Base-by-base conservation (phyloP, 2,329 filamentous ascomycete genomes). In the Ceratocystis cacaofunesta region DNA sequence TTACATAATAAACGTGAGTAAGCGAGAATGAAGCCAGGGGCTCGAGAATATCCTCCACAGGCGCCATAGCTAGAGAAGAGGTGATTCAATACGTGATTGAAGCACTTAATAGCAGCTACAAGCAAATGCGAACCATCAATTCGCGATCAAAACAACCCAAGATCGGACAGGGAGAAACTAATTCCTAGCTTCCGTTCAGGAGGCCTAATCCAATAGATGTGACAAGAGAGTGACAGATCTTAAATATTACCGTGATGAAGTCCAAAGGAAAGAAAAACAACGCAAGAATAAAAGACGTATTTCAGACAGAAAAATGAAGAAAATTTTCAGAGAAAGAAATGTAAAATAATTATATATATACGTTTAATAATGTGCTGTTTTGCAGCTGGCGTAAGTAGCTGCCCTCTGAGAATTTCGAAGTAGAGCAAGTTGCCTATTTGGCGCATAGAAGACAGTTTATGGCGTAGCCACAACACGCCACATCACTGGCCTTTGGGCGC, bases 1-100 rank as follows among this genome's bases (percentile, higher is more conserved):
- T 52, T 78, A 95, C 92, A 81, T 97, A 97, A 79, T 94, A 90
- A 70, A 97, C 92, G 78, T 97, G 92, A 10, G 94, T 97, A 70
- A 99, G 78, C 63, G 92, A 96, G 68, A 99, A 82, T 28, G 92
- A 97, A 63, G 92, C 90, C 66, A 97, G 79, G 50, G 89, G 85
- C 48, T 62, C 12, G 8, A 67, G 25, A 25, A 57, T 46, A 25
- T 65, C 58, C 22, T 64, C 58, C 19, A 63, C 7, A n/a, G 36
- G 61, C 8, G 63, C 52, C 61, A 65, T 63, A 10, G 28, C 52
- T 25, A 7, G 50, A 41, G n/a, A 63, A 55, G 62, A 22, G 46
- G 6, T 15, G 48, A 25, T 52, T 22, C 19, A 52, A 25, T 25
- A 22, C 22, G 19, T 25, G 19, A 25, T 25, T 52, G 48, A 22